Evolutionary conservation across 371 early-diverging fungal genomes (phyloP).

Genomic region (Pancytospora philotis): DNA sequence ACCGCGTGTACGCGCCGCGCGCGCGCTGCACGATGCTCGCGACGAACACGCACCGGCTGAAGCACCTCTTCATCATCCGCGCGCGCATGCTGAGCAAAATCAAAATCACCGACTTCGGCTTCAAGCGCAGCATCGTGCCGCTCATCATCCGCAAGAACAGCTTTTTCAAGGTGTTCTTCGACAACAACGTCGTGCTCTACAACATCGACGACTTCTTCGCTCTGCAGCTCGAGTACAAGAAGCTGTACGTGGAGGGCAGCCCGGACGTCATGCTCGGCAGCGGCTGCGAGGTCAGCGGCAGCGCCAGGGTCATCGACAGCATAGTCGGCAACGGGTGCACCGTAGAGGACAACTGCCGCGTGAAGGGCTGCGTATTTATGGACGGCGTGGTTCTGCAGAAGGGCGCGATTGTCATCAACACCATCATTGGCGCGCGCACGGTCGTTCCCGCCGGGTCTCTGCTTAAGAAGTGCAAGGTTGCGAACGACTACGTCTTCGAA

Average conservation of each 20-base stretch:
- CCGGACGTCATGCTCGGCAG: neutral
- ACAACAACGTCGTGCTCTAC: neutral
- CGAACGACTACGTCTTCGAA: neutral
- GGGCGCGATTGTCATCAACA: neutral
- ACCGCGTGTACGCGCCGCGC: neutral
- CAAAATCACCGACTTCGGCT: neutral
- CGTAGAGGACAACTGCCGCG: neutral
- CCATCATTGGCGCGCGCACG: neutral
- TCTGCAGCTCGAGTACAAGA: neutral
- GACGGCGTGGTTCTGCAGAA: constrained; percentile 1
- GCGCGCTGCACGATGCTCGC: neutral
- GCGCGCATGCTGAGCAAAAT: neutral
- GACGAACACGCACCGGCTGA: neutral
- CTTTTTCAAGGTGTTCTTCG: neutral
- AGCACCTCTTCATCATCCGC: neutral
- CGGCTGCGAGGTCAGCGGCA: neutral
- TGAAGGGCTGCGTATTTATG: constrained; percentile 6
- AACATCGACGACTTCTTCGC: neutral
- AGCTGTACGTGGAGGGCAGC: neutral
- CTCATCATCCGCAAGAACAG: neutral
- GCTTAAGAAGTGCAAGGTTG: neutral
- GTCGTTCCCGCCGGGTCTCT: neutral
- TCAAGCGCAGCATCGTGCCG: neutral
- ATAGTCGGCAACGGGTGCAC: neutral
- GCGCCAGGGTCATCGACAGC: neutral